Evolutionary conservation across 495 filamentous ascomycete genomes (phyloP), one percentile per base, ranked within the genome.

Genomic region (Hypoxylon intermedium): DNA sequence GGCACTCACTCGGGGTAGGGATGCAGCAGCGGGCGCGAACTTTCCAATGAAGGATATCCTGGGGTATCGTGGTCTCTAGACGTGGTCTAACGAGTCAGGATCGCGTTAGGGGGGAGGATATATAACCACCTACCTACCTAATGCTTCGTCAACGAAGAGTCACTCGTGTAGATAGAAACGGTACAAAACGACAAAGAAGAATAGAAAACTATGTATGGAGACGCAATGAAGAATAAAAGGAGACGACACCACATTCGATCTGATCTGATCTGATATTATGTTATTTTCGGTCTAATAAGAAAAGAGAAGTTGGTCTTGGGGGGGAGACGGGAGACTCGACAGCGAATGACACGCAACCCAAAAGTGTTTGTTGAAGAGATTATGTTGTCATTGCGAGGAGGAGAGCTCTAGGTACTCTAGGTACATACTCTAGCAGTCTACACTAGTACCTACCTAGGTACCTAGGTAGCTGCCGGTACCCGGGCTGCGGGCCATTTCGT

Each of bases 261-360:
- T n/a, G n/a, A n/a, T n/a, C n/a, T n/a, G n/a, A n/a, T n/a, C n/a
- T n/a, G n/a, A n/a, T n/a, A n/a, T n/a, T n/a, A n/a, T n/a, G n/a
- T n/a, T n/a, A n/a, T n/a, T 26, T 26, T 7, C 7, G 7, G 24
- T 26, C 24, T 36, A 40, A 18, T 21, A 28, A 31, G 30, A 37
- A 55, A 30, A 54, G 20, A 18, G 31, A 23, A 7, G 34, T 47
- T 26, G 24, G 7, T n/a, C 3, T 26, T 26, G 24, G 7, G 24
- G 7, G 24, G 7, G 24, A 3, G 24, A 7, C 18, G 34, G n/a
- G n/a, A n/a, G n/a, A n/a, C n/a, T n/a, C n/a, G n/a, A n/a, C n/a
- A 60, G 26, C 26, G 46, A 47, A 51, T 37, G 55, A 58, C 46
- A 55, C 45, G 51, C 58, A 55, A 55, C 55, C 45, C 12, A 33